These are phyloP conservation scores for Buxus sempervirens DNA, from an alignment of 164 flowering plant genomes.

Conservation along the genomic window DNA sequence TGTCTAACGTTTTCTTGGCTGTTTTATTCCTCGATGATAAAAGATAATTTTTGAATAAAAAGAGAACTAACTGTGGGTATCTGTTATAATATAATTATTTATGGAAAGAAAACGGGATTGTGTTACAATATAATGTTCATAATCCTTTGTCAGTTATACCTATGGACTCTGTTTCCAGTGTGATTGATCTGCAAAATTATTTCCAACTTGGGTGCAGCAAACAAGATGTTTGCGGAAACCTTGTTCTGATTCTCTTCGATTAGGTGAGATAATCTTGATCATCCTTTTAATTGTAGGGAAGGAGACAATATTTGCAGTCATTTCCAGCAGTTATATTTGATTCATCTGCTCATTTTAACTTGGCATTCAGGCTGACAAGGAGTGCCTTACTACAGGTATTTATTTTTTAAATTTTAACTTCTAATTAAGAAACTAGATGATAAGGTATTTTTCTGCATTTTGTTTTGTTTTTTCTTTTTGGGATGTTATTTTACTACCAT, in stretches of 20 bases:
- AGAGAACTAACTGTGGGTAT: too few relatives aligned
- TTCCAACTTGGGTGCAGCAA: too few relatives aligned
- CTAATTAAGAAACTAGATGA: not conserved
- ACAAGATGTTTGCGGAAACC: too few relatives aligned
- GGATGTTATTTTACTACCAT: constrained; percentile 1
- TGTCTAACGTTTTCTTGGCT: not conserved
- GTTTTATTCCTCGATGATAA: not conserved
- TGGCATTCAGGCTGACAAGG: constrained; percentile 66
- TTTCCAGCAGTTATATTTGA: constrained; percentile 67
- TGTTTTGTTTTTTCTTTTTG: not conserved
- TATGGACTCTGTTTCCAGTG: too few relatives aligned
- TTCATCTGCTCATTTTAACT: constrained; percentile 49
- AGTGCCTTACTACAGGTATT: constrained; percentile 68
- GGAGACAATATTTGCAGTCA: constrained; percentile 36
- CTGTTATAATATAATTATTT: too few relatives aligned
- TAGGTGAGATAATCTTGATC: too few relatives aligned
- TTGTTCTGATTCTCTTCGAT: too few relatives aligned
- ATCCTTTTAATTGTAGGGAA: constrained; percentile 71
- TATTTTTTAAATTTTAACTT: not conserved
- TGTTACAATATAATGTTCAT: too few relatives aligned
- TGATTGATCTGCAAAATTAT: too few relatives aligned
- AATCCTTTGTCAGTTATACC: too few relatives aligned
- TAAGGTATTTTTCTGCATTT: not conserved
- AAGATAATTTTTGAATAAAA: too few relatives aligned
- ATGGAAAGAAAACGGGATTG: too few relatives aligned